A percentile compares a stretch with the other conserved stretches of the same genome.
phyloP scores from a whole-genome alignment of 1,139 yeast genomes.

The Debaryomyces sp. region DNA sequence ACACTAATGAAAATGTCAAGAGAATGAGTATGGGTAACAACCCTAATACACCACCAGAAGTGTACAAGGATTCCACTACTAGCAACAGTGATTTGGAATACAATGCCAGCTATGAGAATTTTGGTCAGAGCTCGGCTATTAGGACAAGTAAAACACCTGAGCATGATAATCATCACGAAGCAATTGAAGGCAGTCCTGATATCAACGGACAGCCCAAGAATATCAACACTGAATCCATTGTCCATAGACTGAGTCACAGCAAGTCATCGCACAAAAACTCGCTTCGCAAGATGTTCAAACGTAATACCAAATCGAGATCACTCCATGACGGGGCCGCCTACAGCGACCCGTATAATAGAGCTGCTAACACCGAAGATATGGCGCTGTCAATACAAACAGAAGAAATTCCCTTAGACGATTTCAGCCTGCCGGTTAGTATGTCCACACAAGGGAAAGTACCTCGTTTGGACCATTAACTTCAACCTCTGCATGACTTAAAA shows the following conservation, averaged over 20 bases:
- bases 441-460: slow-evolving; percentile 21
- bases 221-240: slow-evolving; percentile 13
- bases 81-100: slow-evolving; percentile 18
- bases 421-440: slow-evolving; percentile 31
- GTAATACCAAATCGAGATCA: slow-evolving; percentile 27
- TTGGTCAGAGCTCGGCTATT: slow-evolving; percentile 9
- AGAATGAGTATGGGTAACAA: slow-evolving; percentile 21
- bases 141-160: background rate
- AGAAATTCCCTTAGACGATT: slow-evolving; percentile 54
- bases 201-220: slow-evolving; percentile 9
- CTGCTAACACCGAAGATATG: slow-evolving; percentile 15
- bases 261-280: slow-evolving; percentile 23
- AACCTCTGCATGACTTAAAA: background rate
- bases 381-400: slow-evolving; percentile 37
- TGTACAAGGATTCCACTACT: slow-evolving; percentile 6
- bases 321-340: slow-evolving; percentile 34
- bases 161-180: slow-evolving; percentile 15
- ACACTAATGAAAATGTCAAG: slow-evolving; percentile 24
- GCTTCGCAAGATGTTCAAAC: slow-evolving; percentile 28
- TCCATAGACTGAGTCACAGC: slow-evolving; percentile 8
- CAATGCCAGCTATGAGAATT: slow-evolving; percentile 12
- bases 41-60: slow-evolving; percentile 2
- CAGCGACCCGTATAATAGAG: slow-evolving; percentile 30
- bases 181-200: slow-evolving; percentile 8
- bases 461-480: background rate